These are phyloP conservation scores for Eucalyptus globulus DNA, from an alignment of 345 rosid species.

Conservation along the genomic window DNA sequence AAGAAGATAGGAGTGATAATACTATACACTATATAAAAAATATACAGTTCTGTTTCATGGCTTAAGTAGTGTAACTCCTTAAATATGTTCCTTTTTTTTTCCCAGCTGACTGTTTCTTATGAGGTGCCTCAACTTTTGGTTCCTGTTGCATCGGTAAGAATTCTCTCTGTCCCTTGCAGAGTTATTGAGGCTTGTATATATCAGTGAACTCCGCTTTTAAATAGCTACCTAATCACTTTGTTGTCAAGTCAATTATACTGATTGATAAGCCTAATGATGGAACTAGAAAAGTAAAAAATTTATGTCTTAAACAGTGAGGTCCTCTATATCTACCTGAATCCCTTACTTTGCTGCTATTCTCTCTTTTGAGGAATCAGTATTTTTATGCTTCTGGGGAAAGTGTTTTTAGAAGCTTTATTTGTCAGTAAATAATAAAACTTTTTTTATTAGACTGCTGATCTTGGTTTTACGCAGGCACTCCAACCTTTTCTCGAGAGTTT, in stretches of 20 bases:
- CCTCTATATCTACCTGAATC: too few species aligned
- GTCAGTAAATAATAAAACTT: not conserved
- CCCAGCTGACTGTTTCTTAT: conserved; percentile 88
- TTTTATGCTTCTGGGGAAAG: not conserved
- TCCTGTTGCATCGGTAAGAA: conserved; percentile 79
- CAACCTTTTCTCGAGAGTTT: conserved; percentile 71
- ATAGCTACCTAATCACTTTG: not conserved
- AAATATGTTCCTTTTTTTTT: not conserved
- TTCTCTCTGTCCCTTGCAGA: not conserved
- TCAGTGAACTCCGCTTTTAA: not conserved
- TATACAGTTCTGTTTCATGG: not conserved
- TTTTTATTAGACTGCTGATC: not conserved
- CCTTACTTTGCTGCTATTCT: not conserved
- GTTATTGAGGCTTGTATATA: not conserved
- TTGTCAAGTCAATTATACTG: not conserved
- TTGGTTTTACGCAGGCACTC: conserved; percentile 42
- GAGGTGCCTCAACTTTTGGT: conserved; percentile 75
- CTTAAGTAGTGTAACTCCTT: not conserved
- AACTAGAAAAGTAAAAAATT: not conserved
- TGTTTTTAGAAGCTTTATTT: not conserved
- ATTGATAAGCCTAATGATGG: not conserved
- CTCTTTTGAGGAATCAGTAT: not conserved
- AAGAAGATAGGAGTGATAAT: not conserved
- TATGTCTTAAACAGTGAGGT: too few species aligned
- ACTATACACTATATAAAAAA: not conserved